phyloP scores from a whole-genome alignment of 176 grass and related monocot genomes.

The Hsuehochloa calcarea region DNA sequence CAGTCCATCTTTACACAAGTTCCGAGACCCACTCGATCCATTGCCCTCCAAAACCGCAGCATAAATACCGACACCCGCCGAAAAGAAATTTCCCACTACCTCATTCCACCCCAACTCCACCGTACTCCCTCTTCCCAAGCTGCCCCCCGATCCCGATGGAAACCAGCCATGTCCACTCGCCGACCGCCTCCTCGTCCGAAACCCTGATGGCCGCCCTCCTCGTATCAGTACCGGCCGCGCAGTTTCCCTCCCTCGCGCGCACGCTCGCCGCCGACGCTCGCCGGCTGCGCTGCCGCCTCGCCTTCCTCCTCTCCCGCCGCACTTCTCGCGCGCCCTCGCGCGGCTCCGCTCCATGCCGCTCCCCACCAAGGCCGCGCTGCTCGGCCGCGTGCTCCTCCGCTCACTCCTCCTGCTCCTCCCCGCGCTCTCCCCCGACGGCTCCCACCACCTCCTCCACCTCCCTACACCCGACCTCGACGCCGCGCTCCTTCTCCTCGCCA shows the following conservation, averaged over 20 bases:
- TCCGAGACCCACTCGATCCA: background rate
- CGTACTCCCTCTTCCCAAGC: background rate
- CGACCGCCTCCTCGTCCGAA: constrained; percentile 48
- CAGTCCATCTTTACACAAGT: constrained; percentile 4
- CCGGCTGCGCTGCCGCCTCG: constrained; percentile 65
- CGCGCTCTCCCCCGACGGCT: constrained; percentile 29
- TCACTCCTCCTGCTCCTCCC: constrained; percentile 62
- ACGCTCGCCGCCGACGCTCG: constrained; percentile 45
- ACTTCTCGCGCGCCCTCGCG: constrained; percentile 67
- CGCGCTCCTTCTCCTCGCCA: constrained; percentile 75
- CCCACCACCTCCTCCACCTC: constrained; percentile 42
- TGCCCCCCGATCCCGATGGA: constrained; percentile 46
- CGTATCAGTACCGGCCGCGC: constrained; percentile 17
- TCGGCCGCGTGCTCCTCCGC: constrained; percentile 74
- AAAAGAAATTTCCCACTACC: constrained; percentile 32
- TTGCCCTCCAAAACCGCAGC: constrained; percentile 16
- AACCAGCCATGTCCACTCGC: constrained; percentile 2
- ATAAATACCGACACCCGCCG: constrained; percentile 27
- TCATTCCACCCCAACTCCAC: constrained; percentile 16
- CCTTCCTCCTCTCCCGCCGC: constrained; percentile 67
- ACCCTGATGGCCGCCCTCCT: constrained; percentile 66
- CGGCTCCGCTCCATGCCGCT: constrained; percentile 66
- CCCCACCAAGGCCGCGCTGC: constrained; percentile 56
- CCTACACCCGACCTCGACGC: constrained; percentile 57
- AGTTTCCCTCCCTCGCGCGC: constrained; percentile 43